Conservation (phyloP, 2,329 filamentous ascomycete species). For the Penicillium palitans region DNA sequence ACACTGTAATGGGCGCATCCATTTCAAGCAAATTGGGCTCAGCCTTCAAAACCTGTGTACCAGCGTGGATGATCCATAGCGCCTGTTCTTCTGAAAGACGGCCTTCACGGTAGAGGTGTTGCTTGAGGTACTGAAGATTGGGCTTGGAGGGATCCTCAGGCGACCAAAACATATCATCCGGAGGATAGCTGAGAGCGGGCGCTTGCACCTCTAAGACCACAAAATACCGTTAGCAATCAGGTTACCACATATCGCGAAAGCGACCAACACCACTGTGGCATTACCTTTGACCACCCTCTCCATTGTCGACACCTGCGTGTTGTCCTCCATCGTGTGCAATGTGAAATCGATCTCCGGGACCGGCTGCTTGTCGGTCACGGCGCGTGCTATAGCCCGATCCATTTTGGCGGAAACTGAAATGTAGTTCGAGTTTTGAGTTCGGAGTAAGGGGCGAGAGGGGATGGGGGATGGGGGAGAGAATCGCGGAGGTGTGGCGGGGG, state of each 20-base stretch:
- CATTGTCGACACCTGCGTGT: constrained; percentile 87
- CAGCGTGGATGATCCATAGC: constrained; percentile 87
- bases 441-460: constrained; percentile 9
- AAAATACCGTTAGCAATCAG: constrained; percentile 19
- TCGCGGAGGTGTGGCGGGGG: constrained; percentile 20
- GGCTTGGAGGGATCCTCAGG: constrained; percentile 84
- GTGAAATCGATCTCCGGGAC: constrained; percentile 98
- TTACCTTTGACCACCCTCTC: constrained; percentile 98
- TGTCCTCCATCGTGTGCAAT: constrained; percentile 97
- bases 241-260: constrained; percentile 1
- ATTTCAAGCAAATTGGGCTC: constrained; percentile 98
- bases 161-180: constrained; percentile 91
- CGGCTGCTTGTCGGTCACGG: constrained; percentile 91
- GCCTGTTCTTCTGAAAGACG: constrained; percentile 96
- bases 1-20: constrained; percentile 98
- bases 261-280: constrained; percentile 7
- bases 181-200: constrained; percentile 87
- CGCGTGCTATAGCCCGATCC: constrained; percentile 67
- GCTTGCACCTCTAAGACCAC: constrained; percentile 81
- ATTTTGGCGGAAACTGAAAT: constrained; percentile 32
- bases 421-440: constrained; percentile 1
- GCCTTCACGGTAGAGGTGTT: constrained; percentile 97
- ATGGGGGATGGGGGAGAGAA: not conserved
- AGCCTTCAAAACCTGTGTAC: constrained; percentile 79
- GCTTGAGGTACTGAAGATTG: constrained; percentile 90